Base-by-base conservation (phyloP, 345 rosid species). In the Turnera subulata region DNA sequence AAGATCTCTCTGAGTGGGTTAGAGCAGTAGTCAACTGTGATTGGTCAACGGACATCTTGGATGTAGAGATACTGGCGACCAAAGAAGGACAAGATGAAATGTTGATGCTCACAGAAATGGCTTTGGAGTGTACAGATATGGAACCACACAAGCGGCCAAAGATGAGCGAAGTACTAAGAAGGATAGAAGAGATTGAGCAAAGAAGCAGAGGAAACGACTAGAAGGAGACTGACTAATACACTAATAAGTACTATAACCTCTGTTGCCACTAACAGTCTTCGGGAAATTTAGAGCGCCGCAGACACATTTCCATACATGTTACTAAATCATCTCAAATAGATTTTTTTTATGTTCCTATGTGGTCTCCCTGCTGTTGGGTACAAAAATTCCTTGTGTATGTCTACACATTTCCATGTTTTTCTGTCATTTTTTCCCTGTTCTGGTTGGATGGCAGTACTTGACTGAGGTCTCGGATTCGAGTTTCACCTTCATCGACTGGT, bases 21-120 rank as follows among this genome's bases (percentile, higher is more conserved):
- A 73, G 75, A 45, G 64, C 5, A 44, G 70, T 57, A 3, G 80
- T 83, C 12, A 61, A 78, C 42, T 59, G 59, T 20, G 85, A 83
- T 63, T 80, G 84, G 85, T 78, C 85, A 1, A 76, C 79, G 0
- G 83, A 83, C 53, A 66, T 83, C 58, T 50, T 83, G 55, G 85
- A 83, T 17, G 50, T 63, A 16, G 85, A 83, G 61, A 72, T 83
- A 29, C 39, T 68, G 46, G 69, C 56, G 20, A 23, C 75, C 35
- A 74, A 46, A 58, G 84, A 74, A 65, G 84, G 74, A 12, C 82
- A 76, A 1, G 58, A 76, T 16, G 76, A 74, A n/a, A 78, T 83
- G 80, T 47, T 78, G 67, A 73, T 61, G 61, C 75, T 83, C 20
- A 76, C 80, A 2, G 73, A 78, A 19, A 59, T 83, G 48, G 85